Evolutionary conservation across 805 yeast species (phyloP).

Genomic region (Saccharomycopsis sp.): DNA sequence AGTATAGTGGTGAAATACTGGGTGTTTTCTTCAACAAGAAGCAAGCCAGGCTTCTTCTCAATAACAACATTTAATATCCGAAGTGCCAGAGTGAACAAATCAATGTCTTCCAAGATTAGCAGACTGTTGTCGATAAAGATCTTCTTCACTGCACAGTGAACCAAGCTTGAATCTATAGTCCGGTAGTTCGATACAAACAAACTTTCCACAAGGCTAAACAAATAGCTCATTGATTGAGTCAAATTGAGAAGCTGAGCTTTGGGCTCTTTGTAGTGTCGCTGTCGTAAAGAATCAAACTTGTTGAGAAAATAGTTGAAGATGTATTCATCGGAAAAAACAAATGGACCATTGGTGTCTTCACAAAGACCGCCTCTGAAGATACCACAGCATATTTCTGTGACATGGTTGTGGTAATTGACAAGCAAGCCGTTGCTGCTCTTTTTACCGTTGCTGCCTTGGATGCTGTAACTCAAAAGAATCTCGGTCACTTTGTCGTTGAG

Average conservation of each 20-base stretch:
- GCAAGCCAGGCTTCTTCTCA: conserved; percentile 16
- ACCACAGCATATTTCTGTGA: conserved; percentile 55
- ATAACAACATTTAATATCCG: conserved; percentile 3
- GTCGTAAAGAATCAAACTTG: conserved; percentile 25
- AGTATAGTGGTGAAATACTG: conserved; percentile 3
- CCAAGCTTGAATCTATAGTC: conserved; percentile 22
- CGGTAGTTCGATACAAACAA: conserved; percentile 27
- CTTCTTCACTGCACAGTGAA: conserved; percentile 1
- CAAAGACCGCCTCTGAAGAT: conserved; percentile 56
- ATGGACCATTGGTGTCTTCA: conserved; percentile 59
- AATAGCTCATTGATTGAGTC: conserved; percentile 22
- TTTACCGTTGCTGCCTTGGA: conserved; percentile 34
- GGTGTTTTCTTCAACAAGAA: conserved; percentile 1
- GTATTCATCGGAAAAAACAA: conserved; percentile 38
- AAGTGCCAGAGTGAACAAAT: conserved; percentile 9
- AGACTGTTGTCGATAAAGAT: conserved; percentile 6
- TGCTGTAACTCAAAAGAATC: conserved; percentile 26
- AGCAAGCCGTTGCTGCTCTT: conserved; percentile 29
- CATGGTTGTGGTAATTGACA: conserved; percentile 28
- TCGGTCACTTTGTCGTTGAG: conserved; percentile 1
- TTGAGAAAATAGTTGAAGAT: conserved; percentile 34
- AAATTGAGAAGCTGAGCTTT: background rate
- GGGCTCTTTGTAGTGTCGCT: no score
- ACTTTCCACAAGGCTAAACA: conserved; percentile 27
- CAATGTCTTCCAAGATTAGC: conserved; percentile 11